These are phyloP conservation scores for Mycena sanguinolenta DNA, from an alignment of 768 basidiomycete species.

Conservation along the genomic window DNA sequence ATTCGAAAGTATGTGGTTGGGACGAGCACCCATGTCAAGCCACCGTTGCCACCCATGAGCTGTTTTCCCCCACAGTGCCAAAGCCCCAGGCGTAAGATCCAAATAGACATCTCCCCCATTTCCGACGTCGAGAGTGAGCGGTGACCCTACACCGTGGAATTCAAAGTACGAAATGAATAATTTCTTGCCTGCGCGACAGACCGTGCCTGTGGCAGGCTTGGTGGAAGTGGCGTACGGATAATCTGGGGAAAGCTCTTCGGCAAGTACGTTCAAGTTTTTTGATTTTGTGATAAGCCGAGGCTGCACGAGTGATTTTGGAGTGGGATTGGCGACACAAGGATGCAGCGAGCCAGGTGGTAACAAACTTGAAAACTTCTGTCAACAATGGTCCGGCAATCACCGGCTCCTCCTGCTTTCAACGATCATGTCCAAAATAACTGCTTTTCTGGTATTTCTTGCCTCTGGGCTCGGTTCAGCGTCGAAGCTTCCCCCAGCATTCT, in stretches of 20 bases:
- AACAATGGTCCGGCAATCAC: no score
- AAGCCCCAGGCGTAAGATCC: slow-evolving; percentile 1
- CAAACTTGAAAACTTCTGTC: no score
- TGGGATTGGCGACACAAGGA: neutral
- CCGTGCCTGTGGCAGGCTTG: no score
- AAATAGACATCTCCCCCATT: slow-evolving; percentile 16
- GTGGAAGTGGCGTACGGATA: slow-evolving; percentile 6
- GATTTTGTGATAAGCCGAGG: neutral
- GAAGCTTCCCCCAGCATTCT: slow-evolving; percentile 23
- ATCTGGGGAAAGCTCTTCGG: neutral
- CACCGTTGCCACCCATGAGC: no score
- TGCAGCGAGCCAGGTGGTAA: neutral
- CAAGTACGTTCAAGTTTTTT: neutral
- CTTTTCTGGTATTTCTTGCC: neutral
- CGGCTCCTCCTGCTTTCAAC: neutral
- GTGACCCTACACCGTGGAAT: slow-evolving; percentile 3
- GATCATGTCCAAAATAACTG: slow-evolving; percentile 3
- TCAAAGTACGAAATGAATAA: slow-evolving; percentile 10
- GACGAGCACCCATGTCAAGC: no score
- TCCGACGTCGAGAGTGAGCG: slow-evolving; percentile 14
- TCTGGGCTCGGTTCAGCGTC: slow-evolving; percentile 5
- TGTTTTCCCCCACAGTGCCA: no score
- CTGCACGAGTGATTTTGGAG: neutral
- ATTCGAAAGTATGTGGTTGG: no score
- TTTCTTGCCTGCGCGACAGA: neutral